Percentiles rank a stretch among this genome's conserved stretches.
phyloP scores from a whole-genome alignment of 169 alveolate species.

The Theileria equi region DNA sequence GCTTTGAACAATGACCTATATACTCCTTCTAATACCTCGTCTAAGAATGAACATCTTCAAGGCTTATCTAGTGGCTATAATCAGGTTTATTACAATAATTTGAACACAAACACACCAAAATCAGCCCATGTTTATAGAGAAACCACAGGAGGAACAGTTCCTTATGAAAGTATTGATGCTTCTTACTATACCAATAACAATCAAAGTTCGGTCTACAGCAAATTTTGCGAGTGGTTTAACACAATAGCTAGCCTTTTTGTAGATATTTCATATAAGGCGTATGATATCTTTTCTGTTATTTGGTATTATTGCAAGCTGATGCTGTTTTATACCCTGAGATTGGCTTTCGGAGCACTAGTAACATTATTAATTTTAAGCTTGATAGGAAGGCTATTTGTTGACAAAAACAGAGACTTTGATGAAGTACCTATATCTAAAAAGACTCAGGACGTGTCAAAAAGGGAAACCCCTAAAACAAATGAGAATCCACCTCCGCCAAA shows the following conservation, averaged over 20 bases:
- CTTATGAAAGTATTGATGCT: constrained; percentile 3
- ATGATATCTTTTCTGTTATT: constrained; percentile 1
- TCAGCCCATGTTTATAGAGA: not conserved
- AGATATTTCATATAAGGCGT: not conserved
- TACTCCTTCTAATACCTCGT: constrained; percentile 3
- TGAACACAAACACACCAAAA: not conserved
- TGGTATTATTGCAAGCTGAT: constrained; percentile 16
- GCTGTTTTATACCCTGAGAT: constrained; percentile 43
- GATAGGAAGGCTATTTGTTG: constrained; percentile 5
- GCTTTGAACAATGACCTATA: constrained; percentile 4
- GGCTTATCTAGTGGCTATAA: not conserved
- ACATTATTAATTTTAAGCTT: constrained; percentile 29
- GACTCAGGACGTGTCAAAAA: not conserved
- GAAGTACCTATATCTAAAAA: constrained; percentile 23
- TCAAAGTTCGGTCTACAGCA: not conserved
- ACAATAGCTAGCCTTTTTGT: not conserved
- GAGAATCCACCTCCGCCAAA: constrained; percentile 41
- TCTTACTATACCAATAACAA: not conserved
- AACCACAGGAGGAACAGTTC: not conserved
- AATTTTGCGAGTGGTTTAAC: not conserved
- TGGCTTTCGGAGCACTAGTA: constrained; percentile 45
- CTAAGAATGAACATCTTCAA: not conserved
- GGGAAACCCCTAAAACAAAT: not conserved
- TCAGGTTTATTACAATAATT: not conserved
- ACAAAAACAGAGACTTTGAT: not conserved